Evolutionary conservation across 225 moss, liverwort and hornwort species (phyloP), one percentile per base, ranked within the genome.

Genomic region (Antitrichia curtipendula): DNA sequence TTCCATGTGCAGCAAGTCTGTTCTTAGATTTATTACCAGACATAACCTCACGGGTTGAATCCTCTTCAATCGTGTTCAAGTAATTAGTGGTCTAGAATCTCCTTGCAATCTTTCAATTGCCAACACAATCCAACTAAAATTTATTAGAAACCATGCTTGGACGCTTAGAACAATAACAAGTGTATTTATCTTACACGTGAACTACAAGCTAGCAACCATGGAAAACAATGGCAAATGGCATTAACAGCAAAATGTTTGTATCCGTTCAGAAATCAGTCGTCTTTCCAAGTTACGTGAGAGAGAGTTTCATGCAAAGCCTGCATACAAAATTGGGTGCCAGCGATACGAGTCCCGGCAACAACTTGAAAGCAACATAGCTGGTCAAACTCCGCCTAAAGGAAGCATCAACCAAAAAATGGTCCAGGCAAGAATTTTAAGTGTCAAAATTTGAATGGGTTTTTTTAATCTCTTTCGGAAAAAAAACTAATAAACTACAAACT

Each of bases 371-470:
- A 45, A 21, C n/a, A n/a, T n/a, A n/a, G n/a, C n/a, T n/a, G n/a
- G n/a, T 54, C 24, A 21, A n/a, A 75, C 23, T 3, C 10, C 22
- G 3, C 6, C 5, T 13, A 6, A 36, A 75, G 5, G 15, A n/a
- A 24, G 14, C 9, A 23, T 36, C 36, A 9, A 0, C 5, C 3
- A 0, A 22, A 14, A 23, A 23, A 36, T 31, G 6, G 3, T 36
- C 5, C 0, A 0, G 9, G 4, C 8, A 0, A 9, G 2, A 36
- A 52, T 34, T 75, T 12, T 8, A 22, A 22, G 8, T 52, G 5
- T 19, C 18, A 31, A 49, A 21, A 10, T 45, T 73, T 7, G 49
- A 19, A 31, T 73, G 31, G 7, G 3, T 49, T 31, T 16, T 18
- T 10, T 1, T 9, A 28, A 2, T 6, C 6, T 2, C 5, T 43